Percentiles rank a stretch among this genome's conserved stretches.
These are phyloP conservation scores for Plenodomus lindquistii DNA, from an alignment of 2,329 filamentous ascomycete species.

Conservation along the genomic window DNA sequence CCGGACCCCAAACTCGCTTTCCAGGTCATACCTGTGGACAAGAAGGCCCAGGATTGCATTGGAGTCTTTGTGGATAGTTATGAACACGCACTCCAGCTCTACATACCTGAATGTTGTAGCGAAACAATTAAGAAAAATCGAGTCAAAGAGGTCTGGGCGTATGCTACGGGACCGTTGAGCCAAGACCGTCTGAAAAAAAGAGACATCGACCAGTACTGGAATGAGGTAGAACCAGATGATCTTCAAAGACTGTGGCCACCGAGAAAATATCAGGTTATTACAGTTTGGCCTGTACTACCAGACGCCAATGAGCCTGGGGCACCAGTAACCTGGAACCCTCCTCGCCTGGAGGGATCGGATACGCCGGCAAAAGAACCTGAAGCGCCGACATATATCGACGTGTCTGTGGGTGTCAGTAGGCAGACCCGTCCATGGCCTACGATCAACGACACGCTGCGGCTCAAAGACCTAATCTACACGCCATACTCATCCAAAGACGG, in stretches of 20 bases:
- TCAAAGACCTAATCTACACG: constrained; percentile 7
- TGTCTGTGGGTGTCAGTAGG: constrained; percentile 7
- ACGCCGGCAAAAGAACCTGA: constrained; percentile 15
- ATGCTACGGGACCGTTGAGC: constrained; percentile 34
- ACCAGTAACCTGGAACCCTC: constrained; percentile 32
- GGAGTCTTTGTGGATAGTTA: constrained; percentile 43
- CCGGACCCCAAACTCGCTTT: constrained; percentile 21
- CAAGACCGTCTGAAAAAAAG: constrained; percentile 24
- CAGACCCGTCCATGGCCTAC: background rate
- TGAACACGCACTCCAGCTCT: constrained; percentile 27
- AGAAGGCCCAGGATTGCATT: constrained; percentile 30
- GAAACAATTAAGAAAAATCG: constrained; percentile 17
- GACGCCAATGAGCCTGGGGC: constrained; percentile 13
- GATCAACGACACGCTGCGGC: background rate
- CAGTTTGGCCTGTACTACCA: constrained; percentile 22
- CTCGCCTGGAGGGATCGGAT: constrained; percentile 8
- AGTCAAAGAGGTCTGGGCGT: constrained; percentile 27
- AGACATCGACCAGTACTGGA: constrained; percentile 41
- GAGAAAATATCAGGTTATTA: background rate
- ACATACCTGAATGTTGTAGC: constrained; percentile 15
- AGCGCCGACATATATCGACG: constrained; percentile 28
- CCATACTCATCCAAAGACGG: background rate
- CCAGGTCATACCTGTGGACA: constrained; percentile 18
- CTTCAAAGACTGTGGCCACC: constrained; percentile 3
- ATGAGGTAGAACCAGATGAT: background rate